Evolutionary conservation across 192 early-diverging fungal species (phyloP).

Genomic region (Podila clonocystis): DNA sequence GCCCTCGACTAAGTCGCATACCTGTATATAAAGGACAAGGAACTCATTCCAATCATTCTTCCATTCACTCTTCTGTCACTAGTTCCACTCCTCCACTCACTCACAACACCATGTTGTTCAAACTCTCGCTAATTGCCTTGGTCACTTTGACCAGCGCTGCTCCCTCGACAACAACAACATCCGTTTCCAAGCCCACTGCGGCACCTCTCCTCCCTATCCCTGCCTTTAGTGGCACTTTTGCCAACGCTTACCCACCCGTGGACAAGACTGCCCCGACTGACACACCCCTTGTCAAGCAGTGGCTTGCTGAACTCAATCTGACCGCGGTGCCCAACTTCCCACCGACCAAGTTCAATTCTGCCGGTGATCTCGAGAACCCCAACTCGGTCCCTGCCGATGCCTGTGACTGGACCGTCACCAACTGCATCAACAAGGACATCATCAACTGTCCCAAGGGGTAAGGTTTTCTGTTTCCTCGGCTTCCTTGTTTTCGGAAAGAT

Average conservation of each 20-base stretch:
- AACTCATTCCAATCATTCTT: too few relatives aligned
- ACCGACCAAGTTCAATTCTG: constrained; percentile 20
- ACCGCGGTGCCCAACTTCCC: constrained; percentile 22
- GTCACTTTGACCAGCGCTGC: constrained; percentile 4
- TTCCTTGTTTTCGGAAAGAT: too few relatives aligned
- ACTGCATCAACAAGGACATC: constrained; percentile 53
- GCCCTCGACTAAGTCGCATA: too few relatives aligned
- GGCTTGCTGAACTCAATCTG: constrained; percentile 35
- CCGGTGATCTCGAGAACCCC: constrained; percentile 8
- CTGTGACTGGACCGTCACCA: constrained; percentile 57
- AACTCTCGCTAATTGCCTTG: constrained; percentile 15
- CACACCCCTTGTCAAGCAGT: constrained; percentile 35
- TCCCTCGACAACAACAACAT: not conserved
- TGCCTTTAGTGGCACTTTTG: constrained; percentile 26
- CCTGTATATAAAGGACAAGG: too few relatives aligned
- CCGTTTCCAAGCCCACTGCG: not conserved
- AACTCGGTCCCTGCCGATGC: constrained; percentile 18
- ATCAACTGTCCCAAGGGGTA: constrained; percentile 52
- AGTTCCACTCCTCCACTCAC: not conserved
- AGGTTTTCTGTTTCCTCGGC: too few relatives aligned
- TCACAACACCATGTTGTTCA: not conserved
- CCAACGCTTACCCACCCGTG: constrained; percentile 9
- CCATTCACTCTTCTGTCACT: not conserved
- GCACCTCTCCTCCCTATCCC: constrained; percentile 17
- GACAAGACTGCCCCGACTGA: constrained; percentile 16